A percentile compares a stretch with the other conserved stretches of the same genome.
These are phyloP conservation scores for Candida ortonii DNA, from an alignment of 805 yeast species.

Conservation along the genomic window DNA sequence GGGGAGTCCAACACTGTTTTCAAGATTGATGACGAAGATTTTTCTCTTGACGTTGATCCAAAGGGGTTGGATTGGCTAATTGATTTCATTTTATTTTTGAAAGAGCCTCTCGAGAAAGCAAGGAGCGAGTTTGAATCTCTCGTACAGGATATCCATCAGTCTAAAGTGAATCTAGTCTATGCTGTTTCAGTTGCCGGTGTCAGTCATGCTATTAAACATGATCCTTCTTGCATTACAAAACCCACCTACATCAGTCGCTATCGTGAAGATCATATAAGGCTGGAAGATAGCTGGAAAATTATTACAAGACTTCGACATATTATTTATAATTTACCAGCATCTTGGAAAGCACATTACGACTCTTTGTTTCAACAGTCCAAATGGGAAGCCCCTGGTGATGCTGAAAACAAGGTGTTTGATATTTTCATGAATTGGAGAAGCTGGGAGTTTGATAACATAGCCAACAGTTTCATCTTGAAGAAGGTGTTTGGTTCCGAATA, in stretches of 20 bases:
- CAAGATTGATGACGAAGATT: constrained; percentile 16
- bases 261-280: constrained; percentile 69
- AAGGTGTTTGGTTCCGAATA: constrained; percentile 43
- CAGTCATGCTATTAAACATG: constrained; percentile 58
- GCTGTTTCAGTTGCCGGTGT: constrained; percentile 39
- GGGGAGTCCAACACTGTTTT: constrained; percentile 2
- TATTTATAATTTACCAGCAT: constrained; percentile 50
- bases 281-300: constrained; percentile 84
- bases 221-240: constrained; percentile 85
- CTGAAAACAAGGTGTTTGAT: constrained; percentile 51
- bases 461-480: constrained; percentile 53
- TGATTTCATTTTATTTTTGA: constrained; percentile 8
- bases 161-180: constrained; percentile 41
- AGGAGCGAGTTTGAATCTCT: constrained; percentile 6
- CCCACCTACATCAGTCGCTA: constrained; percentile 81
- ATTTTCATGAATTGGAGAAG: constrained; percentile 80
- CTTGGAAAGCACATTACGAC: constrained; percentile 43
- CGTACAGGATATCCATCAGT: constrained; percentile 15
- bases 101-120: constrained; percentile 12
- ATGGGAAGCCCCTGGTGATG: constrained; percentile 50
- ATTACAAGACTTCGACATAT: constrained; percentile 77
- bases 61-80: constrained; percentile 20
- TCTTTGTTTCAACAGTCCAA: constrained; percentile 28
- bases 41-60: constrained; percentile 21
- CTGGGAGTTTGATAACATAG: constrained; percentile 78